Percentiles rank a stretch among this genome's conserved stretches.
Conservation (phyloP, 2,329 filamentous ascomycete species). For the Ophiosphaerella narmari region DNA sequence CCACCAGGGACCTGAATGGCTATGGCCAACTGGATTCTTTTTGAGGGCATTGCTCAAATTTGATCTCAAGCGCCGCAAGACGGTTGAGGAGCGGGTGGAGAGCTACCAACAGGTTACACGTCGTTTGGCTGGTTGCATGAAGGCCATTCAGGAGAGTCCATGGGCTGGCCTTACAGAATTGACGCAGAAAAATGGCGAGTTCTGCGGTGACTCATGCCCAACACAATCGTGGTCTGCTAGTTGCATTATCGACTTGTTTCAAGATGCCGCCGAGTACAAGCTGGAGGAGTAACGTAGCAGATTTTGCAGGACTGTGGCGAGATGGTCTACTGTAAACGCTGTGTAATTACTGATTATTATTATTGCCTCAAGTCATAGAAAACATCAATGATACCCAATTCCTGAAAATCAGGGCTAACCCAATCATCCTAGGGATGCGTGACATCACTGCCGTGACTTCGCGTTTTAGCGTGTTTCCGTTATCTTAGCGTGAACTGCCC, state of each 20-base stretch:
- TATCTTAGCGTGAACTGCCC: not conserved
- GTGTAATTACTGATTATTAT: not conserved
- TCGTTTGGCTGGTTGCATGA: conserved; percentile 80
- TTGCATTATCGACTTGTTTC: conserved; percentile 93
- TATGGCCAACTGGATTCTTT: conserved; percentile 97
- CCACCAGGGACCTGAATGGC: conserved; percentile 96
- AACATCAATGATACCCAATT: not conserved
- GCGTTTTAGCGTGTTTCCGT: conserved; percentile 4
- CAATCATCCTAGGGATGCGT: not conserved
- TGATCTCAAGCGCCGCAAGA: conserved; percentile 74
- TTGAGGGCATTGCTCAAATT: conserved; percentile 89
- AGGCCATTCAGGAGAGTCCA: conserved; percentile 75
- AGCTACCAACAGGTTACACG: conserved; percentile 93
- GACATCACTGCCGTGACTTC: conserved; percentile 3
- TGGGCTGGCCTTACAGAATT: conserved; percentile 94
- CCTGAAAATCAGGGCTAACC: not conserved
- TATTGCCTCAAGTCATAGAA: too few relatives aligned
- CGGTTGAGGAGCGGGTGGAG: conserved; percentile 73
- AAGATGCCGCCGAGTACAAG: conserved; percentile 68
- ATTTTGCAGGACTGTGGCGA: not conserved
- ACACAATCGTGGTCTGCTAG: conserved; percentile 97
- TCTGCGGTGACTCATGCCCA: conserved; percentile 89
- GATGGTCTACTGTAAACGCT: conserved; percentile 1
- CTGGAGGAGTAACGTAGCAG: conserved; percentile 12
- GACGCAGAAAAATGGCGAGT: conserved; percentile 84